A percentile compares a stretch with the other conserved stretches of the same genome.
These are phyloP conservation scores for Backusella sp. DNA, from an alignment of 192 early-diverging fungal genomes.

Conservation along the genomic window DNA sequence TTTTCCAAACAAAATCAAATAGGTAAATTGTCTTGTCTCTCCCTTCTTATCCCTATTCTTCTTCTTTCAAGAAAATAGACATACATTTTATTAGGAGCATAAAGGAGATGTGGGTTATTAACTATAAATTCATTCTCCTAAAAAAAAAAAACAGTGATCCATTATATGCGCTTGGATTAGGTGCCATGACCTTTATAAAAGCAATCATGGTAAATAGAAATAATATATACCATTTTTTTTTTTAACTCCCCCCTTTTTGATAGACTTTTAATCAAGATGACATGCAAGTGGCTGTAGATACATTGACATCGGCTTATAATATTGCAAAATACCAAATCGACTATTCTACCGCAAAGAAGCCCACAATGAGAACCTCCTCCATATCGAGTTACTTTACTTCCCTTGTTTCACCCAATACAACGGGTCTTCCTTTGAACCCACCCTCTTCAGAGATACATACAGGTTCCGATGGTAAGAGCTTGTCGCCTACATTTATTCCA, in stretches of 20 bases:
- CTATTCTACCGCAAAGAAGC: constrained; percentile 16
- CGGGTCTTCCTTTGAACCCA: constrained; percentile 13
- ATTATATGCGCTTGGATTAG: constrained; percentile 47
- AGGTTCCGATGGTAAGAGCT: constrained; percentile 3
- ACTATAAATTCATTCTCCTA: not conserved
- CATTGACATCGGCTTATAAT: constrained; percentile 36
- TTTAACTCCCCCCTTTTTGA: not conserved
- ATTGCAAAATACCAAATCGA: constrained; percentile 46
- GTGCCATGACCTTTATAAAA: constrained; percentile 43
- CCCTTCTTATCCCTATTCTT: not conserved
- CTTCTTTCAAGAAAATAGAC: not conserved
- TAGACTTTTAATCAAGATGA: constrained; percentile 49
- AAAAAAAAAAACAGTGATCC: constrained; percentile 30
- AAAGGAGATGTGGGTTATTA: not conserved
- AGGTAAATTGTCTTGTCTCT: constrained; percentile 14
- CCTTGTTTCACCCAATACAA: not conserved
- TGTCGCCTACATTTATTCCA: constrained; percentile 12
- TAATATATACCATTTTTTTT: not conserved
- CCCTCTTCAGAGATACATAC: constrained; percentile 3
- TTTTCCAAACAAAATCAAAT: constrained; percentile 47
- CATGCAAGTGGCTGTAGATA: constrained; percentile 41
- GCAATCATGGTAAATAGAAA: constrained; percentile 32
- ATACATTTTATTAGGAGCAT: not conserved
- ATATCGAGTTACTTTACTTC: constrained; percentile 34
- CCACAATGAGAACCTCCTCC: constrained; percentile 27